Conservation (phyloP, 2,329 filamentous ascomycete species). For the Capronia americana region DNA sequence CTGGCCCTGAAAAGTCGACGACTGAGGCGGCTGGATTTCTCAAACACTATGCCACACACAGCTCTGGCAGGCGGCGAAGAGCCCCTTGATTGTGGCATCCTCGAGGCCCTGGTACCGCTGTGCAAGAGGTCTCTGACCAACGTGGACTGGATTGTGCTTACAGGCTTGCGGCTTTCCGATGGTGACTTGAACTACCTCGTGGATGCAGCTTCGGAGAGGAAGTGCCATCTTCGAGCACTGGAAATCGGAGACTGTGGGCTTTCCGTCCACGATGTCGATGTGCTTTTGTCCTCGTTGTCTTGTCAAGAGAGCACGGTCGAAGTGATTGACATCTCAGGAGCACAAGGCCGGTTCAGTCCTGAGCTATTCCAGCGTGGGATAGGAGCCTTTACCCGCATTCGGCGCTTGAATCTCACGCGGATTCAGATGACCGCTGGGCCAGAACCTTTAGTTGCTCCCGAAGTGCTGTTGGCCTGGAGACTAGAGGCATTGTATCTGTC, state of each 20-base stretch:
- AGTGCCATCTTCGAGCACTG: conserved; percentile 69
- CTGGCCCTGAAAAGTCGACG: conserved; percentile 70
- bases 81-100: conserved; percentile 70
- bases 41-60: conserved; percentile 51
- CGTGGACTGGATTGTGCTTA: conserved; percentile 73
- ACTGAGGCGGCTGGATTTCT: conserved; percentile 70
- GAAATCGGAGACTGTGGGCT: conserved; percentile 69
- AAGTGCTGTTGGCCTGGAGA: conserved; percentile 70
- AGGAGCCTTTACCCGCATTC: conserved; percentile 69
- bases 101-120: conserved; percentile 71
- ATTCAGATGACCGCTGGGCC: conserved; percentile 67
- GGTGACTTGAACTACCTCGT: conserved; percentile 71
- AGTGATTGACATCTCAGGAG: conserved; percentile 70
- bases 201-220: conserved; percentile 69
- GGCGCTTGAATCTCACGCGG: conserved; percentile 70
- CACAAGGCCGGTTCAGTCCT: conserved; percentile 69
- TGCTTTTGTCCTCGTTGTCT: conserved; percentile 68
- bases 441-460: conserved; percentile 68
- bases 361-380: conserved; percentile 70
- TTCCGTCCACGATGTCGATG: conserved; percentile 57
- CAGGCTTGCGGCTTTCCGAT: conserved; percentile 72
- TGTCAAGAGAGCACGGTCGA: conserved; percentile 72
- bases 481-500: conserved; percentile 71
- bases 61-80: conserved; percentile 46
- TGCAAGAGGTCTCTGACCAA: conserved; percentile 71